These are phyloP conservation scores for Neurospora pannonica DNA, from an alignment of 495 filamentous ascomycete species.

Conservation along the genomic window DNA sequence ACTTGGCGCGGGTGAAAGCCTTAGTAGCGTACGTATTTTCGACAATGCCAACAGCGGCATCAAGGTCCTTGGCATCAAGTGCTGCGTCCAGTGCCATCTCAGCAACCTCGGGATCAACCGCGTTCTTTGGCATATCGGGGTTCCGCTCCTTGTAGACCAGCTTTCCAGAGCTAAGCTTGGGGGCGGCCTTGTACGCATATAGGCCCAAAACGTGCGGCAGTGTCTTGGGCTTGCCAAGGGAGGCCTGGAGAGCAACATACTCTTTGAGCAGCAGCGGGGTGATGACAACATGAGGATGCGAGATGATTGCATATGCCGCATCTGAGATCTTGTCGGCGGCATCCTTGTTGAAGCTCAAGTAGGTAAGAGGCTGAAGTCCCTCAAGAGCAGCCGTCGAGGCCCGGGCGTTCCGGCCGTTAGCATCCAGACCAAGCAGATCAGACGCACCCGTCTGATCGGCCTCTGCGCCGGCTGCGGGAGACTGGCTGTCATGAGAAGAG, in stretches of 20 bases:
- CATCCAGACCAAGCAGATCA: conserved; percentile 21
- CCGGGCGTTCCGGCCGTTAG: conserved; percentile 7
- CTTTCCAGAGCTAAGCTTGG: conserved; percentile 47
- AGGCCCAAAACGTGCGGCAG: conserved; percentile 73
- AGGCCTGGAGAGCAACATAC: conserved; percentile 64
- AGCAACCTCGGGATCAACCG: conserved; percentile 57
- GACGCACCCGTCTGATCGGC: conserved; percentile 9
- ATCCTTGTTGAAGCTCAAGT: conserved; percentile 8
- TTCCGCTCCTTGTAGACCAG: conserved; percentile 52
- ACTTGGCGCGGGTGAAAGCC: conserved; percentile 61
- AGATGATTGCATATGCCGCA: conserved; percentile 55
- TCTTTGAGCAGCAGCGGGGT: conserved; percentile 54
- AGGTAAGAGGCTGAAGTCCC: background rate
- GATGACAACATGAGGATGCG: conserved; percentile 73
- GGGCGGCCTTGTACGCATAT: conserved; percentile 75
- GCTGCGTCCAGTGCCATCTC: conserved; percentile 65
- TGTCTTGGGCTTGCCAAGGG: conserved; percentile 59
- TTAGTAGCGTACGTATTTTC: conserved; percentile 64
- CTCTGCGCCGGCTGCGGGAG: conserved; percentile 6
- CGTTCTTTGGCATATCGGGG: conserved; percentile 57
- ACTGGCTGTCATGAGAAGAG: conserved; percentile 4
- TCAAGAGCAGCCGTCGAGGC: background rate
- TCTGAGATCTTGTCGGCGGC: conserved; percentile 37
- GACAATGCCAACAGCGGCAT: conserved; percentile 69
- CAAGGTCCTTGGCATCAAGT: conserved; percentile 64